A percentile compares a stretch with the other conserved stretches of the same genome.
phyloP scores from a whole-genome alignment of 2,329 filamentous ascomycete species.

The Phialocephala sp. region DNA sequence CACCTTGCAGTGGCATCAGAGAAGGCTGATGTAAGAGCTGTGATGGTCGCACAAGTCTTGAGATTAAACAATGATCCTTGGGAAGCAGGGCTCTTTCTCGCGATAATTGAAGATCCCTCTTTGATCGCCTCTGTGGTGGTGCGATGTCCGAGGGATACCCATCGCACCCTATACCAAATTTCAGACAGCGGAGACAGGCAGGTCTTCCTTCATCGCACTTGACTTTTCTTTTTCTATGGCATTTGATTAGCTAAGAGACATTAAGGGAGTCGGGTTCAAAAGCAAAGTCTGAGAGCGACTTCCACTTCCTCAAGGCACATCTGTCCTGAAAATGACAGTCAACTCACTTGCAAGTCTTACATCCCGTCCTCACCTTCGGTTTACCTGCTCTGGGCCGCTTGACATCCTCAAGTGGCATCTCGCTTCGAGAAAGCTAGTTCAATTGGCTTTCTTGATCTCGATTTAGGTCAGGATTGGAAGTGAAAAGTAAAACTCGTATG shows the following conservation, averaged over 20 bases:
- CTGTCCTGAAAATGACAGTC: no score
- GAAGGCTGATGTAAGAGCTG: neutral
- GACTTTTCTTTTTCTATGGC: constrained; percentile 51
- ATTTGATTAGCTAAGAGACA: no score
- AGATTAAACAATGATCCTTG: neutral
- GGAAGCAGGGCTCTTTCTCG: neutral
- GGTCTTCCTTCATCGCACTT: constrained; percentile 69
- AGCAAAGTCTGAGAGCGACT: no score
- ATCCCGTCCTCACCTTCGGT: constrained; percentile 16
- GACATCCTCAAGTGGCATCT: neutral
- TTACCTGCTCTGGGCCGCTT: constrained; percentile 13
- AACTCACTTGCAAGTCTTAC: constrained; percentile 18
- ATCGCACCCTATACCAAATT: constrained; percentile 60
- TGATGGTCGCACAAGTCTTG: neutral
- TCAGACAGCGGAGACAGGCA: constrained; percentile 61
- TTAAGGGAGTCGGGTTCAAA: no score
- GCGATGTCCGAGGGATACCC: constrained; percentile 51
- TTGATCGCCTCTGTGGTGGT: neutral
- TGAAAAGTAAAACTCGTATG: neutral
- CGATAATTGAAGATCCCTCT: neutral
- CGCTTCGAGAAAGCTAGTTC: neutral
- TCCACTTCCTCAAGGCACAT: no score
- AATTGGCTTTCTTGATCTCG: neutral
- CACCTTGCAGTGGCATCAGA: neutral
- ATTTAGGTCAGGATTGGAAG: neutral